phyloP scores from a whole-genome alignment of 2,329 filamentous ascomycete genomes.

The Stagonosporopsis tanaceti region DNA sequence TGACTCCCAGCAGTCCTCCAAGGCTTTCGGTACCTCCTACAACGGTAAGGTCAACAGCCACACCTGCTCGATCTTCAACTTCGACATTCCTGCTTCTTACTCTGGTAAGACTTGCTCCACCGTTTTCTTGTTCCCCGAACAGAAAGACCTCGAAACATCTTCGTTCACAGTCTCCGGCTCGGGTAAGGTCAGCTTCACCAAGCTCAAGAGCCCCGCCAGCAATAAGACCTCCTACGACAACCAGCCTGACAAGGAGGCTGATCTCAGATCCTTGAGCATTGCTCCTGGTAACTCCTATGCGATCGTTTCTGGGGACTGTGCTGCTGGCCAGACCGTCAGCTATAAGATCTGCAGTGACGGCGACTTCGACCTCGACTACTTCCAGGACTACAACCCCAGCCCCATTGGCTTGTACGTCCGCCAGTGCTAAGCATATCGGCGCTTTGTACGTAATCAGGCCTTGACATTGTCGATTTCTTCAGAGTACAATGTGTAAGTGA shows the following conservation, averaged over 20 bases:
- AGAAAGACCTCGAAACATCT: slow-evolving; percentile 66
- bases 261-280: slow-evolving; percentile 52
- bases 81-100: slow-evolving; percentile 66
- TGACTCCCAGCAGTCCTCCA: slow-evolving; percentile 62
- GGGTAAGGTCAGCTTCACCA: slow-evolving; percentile 63
- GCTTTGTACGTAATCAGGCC: slow-evolving; percentile 4
- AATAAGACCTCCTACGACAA: slow-evolving; percentile 63
- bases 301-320: slow-evolving; percentile 63
- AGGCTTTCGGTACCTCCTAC: slow-evolving; percentile 61
- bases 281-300: slow-evolving; percentile 63
- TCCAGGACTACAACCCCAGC: slow-evolving; percentile 69
- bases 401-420: slow-evolving; percentile 51
- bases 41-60: slow-evolving; percentile 56
- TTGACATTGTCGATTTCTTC: slow-evolving; percentile 9
- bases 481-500: slow-evolving; percentile 15
- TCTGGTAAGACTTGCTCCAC: slow-evolving; percentile 68
- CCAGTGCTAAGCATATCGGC: slow-evolving; percentile 24
- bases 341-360: slow-evolving; percentile 62
- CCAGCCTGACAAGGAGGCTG: slow-evolving; percentile 57
- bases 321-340: slow-evolving; percentile 60
- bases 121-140: slow-evolving; percentile 69
- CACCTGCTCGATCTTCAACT: slow-evolving; percentile 72
- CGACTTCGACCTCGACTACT: slow-evolving; percentile 63
- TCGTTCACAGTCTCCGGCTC: slow-evolving; percentile 63
- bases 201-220: slow-evolving; percentile 57